Base-by-base conservation (phyloP, 805 yeast genomes). In the Kodamaea laetipori region DNA sequence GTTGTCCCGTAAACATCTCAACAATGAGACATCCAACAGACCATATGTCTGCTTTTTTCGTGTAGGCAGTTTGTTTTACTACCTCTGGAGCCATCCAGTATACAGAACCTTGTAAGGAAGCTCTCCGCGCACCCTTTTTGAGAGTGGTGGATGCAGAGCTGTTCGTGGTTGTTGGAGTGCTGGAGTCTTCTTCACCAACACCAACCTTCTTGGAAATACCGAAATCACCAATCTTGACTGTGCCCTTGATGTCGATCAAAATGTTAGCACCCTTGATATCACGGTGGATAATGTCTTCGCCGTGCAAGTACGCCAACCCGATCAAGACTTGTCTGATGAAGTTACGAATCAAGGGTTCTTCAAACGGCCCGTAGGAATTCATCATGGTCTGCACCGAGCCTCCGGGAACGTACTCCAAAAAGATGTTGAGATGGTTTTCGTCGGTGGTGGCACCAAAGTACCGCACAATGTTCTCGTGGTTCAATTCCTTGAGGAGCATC, bases 41-140 rank as follows among this genome's bases (percentile, higher is more conserved):
- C 99, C 99, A 94, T 18, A 94, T 89, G 61, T 94, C 99, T 0
- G 96, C 96, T 63, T 88, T 89, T 28, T 85, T 82, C 1, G 98
- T 92, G 41, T 92, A 87, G 0, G 90, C 87, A 1, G 87, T 83
- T 58, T 90, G 97, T 56, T 90, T 88, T 12, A 94, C 98, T 6
- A 94, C 98, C 61, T 94, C 99, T 0, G 99, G 99, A 0, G 99
- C 98, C 99, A 94, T 94, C 98, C 99, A 94, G 59, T 84, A 94
- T 0, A 92, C 73, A 35, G 96, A 88, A 0, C 99, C 99, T 64
- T 92, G 97, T 41, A 89, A 67, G 0, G 96, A 89, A 1, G 87
- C 90, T 34, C 97, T 77, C 43, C 73, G 63, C 10, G 70, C 60
- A n/a, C 64, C 57, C 52, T 64, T 66, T 19, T 62, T 59, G 26